A percentile compares a stretch with the other conserved stretches of the same genome.
These are phyloP conservation scores for Dactylis glomerata DNA, from an alignment of 176 grass and related monocot genomes.

Conservation along the genomic window DNA sequence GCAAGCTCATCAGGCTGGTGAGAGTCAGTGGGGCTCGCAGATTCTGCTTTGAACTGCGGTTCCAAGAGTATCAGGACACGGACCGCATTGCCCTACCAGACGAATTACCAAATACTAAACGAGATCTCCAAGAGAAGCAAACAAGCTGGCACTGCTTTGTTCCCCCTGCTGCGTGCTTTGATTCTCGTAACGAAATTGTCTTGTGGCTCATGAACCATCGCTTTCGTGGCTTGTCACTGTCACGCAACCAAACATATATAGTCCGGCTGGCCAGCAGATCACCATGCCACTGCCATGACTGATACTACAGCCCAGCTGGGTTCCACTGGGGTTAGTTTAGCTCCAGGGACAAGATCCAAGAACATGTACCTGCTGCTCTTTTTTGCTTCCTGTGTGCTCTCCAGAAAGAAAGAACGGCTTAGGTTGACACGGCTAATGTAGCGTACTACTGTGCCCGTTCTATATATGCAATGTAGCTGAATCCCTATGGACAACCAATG, in stretches of 20 bases:
- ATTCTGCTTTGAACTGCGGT: constrained; percentile 29
- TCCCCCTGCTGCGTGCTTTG: neutral
- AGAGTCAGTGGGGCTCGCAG: neutral
- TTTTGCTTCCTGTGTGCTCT: neutral
- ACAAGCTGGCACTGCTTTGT: neutral
- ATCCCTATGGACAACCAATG: neutral
- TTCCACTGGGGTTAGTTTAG: neutral
- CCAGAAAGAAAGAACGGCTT: neutral
- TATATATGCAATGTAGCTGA: neutral
- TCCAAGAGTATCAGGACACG: constrained; percentile 36
- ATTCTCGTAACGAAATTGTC: neutral
- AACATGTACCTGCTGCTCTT: neutral
- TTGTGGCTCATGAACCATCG: constrained; percentile 33
- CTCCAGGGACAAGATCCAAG: neutral
- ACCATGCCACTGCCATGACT: neutral
- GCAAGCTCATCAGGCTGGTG: neutral
- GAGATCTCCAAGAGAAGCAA: constrained; percentile 11
- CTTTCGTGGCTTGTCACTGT: constrained; percentile 38
- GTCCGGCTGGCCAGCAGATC: constrained; percentile 27
- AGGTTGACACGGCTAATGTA: neutral
- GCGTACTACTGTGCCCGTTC: neutral
- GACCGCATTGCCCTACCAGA: constrained; percentile 15
- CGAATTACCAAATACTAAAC: neutral
- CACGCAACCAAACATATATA: constrained; percentile 1
- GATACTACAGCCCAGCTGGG: neutral